Percentiles rank a stretch among this genome's conserved stretches.
Evolutionary conservation across 2,329 filamentous ascomycete genomes (phyloP).

Genomic region (Ilyonectria robusta): DNA sequence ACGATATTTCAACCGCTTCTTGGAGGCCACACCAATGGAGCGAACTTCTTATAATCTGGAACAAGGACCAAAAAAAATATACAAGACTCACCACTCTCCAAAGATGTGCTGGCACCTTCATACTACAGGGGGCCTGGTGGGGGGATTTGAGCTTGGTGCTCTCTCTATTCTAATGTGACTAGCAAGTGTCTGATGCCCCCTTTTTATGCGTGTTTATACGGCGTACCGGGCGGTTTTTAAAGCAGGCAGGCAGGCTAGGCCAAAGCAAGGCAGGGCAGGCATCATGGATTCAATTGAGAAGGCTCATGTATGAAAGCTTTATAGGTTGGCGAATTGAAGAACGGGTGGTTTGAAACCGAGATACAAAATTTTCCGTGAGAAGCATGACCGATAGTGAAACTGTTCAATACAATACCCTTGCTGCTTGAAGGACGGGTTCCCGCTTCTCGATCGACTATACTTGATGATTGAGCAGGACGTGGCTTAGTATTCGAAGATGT

Average conservation of each 20-base stretch:
- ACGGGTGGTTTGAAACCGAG: conserved; percentile 33
- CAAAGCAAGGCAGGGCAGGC: conserved; percentile 38
- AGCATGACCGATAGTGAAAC: background rate
- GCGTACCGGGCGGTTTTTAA: conserved; percentile 48
- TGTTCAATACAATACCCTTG: background rate
- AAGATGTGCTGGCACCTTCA: conserved; percentile 47
- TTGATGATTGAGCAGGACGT: background rate
- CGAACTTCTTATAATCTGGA: conserved; percentile 37
- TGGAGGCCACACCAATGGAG: conserved; percentile 43
- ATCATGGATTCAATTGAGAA: conserved; percentile 25
- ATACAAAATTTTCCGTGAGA: background rate
- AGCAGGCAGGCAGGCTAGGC: conserved; percentile 39
- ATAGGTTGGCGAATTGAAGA: conserved; percentile 42
- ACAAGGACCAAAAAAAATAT: conserved; percentile 40
- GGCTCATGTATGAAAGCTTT: conserved; percentile 38
- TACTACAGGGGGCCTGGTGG: conserved; percentile 39
- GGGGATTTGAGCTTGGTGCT: conserved; percentile 41
- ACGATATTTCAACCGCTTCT: conserved; percentile 19
- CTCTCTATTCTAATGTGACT: conserved; percentile 46
- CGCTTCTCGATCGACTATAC: background rate
- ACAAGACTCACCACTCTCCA: conserved; percentile 48
- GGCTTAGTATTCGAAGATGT: too few relatives aligned
- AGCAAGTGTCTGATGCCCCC: conserved; percentile 47
- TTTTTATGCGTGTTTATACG: conserved; percentile 49
- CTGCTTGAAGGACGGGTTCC: too few relatives aligned